Evolutionary conservation across 176 grass and related monocot genomes (phyloP), one percentile per base, ranked within the genome.

Genomic region (Neostapfia colusana): DNA sequence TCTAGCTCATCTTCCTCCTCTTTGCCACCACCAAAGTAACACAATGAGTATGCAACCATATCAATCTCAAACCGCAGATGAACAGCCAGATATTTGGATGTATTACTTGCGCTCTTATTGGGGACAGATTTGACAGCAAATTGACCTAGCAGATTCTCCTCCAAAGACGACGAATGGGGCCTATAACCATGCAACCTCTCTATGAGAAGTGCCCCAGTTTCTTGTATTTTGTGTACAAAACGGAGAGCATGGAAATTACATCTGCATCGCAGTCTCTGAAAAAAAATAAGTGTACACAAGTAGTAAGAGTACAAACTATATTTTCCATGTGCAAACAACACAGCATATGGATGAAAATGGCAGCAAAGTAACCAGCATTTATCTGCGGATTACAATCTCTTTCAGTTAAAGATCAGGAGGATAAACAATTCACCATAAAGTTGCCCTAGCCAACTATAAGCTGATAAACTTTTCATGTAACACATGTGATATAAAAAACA

Each of bases 21-120:
- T 85, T 92, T 94, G 59, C 95, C 95, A 66, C 95, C 95, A 77
- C 95, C 95, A 90, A 98, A 98, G 74, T 98, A 90, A 85, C 95
- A 98, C 85, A 98, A 82, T 46, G 95, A 94, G 77, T 98, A 98
- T 56, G 95, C 91, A 37, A 88, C 95, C 95, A 98, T 98, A 84
- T 98, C 95, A 68, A 94, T 92, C 76, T 98, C 95, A 86, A 98
- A 98, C 56, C 95, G 84, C 69, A 98, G 89, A 78, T 98, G 95
- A 65, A 98, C 82, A 69, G 95, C 89, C 73, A 98, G 83, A 77
- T 98, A 98, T 88, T 77, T 94, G 36, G 89, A 86, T 17, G 82
- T 12, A 76, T 34, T 63, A 44, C 73, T 88, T 27, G 26, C 88
- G 53, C 74, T 86, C 31, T 34, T 54, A 49, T 73, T 41, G 11